Percentiles rank a stretch among this genome's conserved stretches.
Conservation (phyloP, 768 basidiomycete genomes). For the Chalciporus piperatus region DNA sequence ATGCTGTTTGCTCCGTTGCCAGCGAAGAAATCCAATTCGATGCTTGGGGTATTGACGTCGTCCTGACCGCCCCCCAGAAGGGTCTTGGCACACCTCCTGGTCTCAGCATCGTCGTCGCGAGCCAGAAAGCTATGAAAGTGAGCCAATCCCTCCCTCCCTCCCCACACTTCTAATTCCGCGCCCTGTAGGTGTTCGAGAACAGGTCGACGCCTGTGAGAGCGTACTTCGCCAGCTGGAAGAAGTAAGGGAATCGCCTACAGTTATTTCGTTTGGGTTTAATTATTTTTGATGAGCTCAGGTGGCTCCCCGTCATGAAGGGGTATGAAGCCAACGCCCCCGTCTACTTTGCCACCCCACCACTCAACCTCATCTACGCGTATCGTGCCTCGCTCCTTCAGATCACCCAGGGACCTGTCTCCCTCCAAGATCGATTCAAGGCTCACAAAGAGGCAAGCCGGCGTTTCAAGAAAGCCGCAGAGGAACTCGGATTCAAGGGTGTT, state of each 20-base stretch:
- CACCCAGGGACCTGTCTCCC: constrained; percentile 55
- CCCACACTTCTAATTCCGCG: not conserved
- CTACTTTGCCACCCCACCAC: constrained; percentile 95
- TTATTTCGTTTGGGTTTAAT: not conserved
- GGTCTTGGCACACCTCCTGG: constrained; percentile 94
- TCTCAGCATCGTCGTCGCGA: constrained; percentile 80
- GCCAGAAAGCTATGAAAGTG: constrained; percentile 73
- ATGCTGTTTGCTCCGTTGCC: constrained; percentile 96
- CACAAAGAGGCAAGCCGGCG: constrained; percentile 69
- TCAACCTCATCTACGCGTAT: constrained; percentile 92
- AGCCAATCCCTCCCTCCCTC: not conserved
- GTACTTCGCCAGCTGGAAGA: constrained; percentile 92
- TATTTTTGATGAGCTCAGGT: constrained; percentile 40
- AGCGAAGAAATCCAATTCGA: constrained; percentile 95
- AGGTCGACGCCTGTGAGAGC: constrained; percentile 53
- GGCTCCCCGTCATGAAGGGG: constrained; percentile 91
- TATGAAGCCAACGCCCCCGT: constrained; percentile 81
- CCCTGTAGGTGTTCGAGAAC: constrained; percentile 10
- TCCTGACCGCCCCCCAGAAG: constrained; percentile 85
- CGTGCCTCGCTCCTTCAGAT: constrained; percentile 77
- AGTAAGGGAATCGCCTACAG: constrained; percentile 38
- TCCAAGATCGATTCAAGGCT: constrained; percentile 73
- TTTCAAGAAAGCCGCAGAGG: constrained; percentile 63
- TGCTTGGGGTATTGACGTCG: constrained; percentile 88
- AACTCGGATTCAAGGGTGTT: constrained; percentile 73